Evolutionary conservation across 2,329 filamentous ascomycete genomes (phyloP).

Genomic region (Colletotrichum euphorbiae): DNA sequence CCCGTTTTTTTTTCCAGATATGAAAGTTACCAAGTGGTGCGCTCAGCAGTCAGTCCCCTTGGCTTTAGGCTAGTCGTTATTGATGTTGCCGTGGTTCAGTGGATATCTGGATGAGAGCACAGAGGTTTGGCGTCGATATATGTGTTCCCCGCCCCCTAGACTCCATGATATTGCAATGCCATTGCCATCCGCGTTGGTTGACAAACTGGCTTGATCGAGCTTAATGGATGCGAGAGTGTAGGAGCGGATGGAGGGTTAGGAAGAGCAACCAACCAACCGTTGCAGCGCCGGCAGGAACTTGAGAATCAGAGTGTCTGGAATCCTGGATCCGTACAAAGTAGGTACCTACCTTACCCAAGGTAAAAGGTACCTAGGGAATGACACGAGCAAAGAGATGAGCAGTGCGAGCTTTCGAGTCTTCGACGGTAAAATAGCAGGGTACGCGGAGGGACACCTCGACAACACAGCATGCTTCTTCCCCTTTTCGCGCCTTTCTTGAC

Average conservation of each 20-base stretch:
- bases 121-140: constrained; percentile 18
- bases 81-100: background rate
- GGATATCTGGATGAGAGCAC: background rate
- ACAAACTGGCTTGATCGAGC: constrained; percentile 1
- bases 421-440: background rate
- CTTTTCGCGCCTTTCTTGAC: background rate
- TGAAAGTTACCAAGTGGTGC: too few relatives aligned
- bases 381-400: constrained; percentile 23
- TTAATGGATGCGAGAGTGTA: constrained; percentile 17
- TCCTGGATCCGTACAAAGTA: too few relatives aligned
- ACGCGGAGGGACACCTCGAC: background rate
- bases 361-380: background rate
- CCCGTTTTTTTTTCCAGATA: too few relatives aligned
- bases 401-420: background rate
- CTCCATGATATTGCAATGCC: background rate
- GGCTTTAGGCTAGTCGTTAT: constrained; percentile 20
- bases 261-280: background rate
- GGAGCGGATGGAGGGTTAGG: background rate
- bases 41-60: constrained; percentile 7
- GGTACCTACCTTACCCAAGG: too few relatives aligned
- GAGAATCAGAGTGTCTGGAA: too few relatives aligned
- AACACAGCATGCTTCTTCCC: background rate
- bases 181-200: background rate
- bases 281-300: too few relatives aligned
- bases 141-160: background rate